These are phyloP conservation scores for Entomortierella beljakovae DNA, from an alignment of 192 early-diverging fungal genomes.

Conservation along the genomic window DNA sequence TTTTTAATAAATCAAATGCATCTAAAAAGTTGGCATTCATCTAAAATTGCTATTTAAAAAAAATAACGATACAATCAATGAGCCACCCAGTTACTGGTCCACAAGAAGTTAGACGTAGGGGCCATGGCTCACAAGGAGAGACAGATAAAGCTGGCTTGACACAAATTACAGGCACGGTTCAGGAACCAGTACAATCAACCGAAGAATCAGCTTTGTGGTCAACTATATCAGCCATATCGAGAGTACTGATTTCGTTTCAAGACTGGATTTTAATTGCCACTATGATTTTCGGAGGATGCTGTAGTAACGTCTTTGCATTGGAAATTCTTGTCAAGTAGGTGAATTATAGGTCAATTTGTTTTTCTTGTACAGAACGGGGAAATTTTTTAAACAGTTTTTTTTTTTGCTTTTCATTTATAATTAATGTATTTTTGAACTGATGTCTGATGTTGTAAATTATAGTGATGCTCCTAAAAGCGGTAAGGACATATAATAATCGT, in stretches of 20 bases:
- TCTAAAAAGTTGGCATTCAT: not conserved
- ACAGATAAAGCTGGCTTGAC: not conserved
- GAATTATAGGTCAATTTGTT: not conserved
- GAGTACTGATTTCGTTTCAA: conserved; percentile 33
- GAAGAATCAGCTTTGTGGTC: conserved; percentile 15
- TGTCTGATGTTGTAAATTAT: conserved; percentile 4
- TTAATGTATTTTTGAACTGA: conserved; percentile 10
- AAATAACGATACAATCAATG: not conserved
- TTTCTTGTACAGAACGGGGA: not conserved
- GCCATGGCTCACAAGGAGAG: not conserved
- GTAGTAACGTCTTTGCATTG: conserved; percentile 87
- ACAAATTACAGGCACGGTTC: not conserved
- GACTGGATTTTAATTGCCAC: conserved; percentile 67
- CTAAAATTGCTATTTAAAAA: too few species aligned
- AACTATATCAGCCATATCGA: conserved; percentile 12
- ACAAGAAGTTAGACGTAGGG: not conserved
- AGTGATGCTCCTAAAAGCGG: conserved; percentile 71
- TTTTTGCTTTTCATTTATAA: not conserved
- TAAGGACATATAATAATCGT: conserved; percentile 59
- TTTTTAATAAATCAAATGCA: not conserved
- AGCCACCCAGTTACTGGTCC: not conserved
- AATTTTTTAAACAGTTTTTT: not conserved
- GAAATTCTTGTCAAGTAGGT: conserved; percentile 80
- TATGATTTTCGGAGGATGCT: conserved; percentile 91
- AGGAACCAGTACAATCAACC: not conserved